A percentile compares a stretch with the other conserved stretches of the same genome.
These are phyloP conservation scores for Suillus americanus DNA, from an alignment of 768 basidiomycete species.

Conservation along the genomic window DNA sequence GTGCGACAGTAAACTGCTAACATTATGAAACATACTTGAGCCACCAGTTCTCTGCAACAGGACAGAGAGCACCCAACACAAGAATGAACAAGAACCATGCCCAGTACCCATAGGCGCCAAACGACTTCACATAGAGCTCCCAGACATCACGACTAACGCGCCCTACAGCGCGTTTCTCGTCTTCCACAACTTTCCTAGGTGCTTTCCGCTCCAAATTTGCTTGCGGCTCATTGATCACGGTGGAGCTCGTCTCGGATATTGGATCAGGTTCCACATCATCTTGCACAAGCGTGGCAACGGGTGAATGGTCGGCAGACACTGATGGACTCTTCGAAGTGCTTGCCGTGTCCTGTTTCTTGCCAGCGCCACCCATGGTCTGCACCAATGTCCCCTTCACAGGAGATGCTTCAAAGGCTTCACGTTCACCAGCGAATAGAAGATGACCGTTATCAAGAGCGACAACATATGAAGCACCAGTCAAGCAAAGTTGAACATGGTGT, in stretches of 20 bases:
- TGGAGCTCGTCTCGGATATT: conserved; percentile 44
- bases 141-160: conserved; percentile 68
- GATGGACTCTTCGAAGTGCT: conserved; percentile 7
- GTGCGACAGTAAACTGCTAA: conserved; percentile 9
- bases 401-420: conserved; percentile 64
- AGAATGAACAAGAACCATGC: conserved; percentile 50
- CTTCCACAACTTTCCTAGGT: conserved; percentile 83
- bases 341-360: conserved; percentile 42
- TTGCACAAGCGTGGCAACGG: conserved; percentile 22
- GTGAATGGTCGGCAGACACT: conserved; percentile 10
- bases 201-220: conserved; percentile 43
- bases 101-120: conserved; percentile 58
- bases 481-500: conserved; percentile 89
- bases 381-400: conserved; percentile 65
- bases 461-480: conserved; percentile 76
- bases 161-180: conserved; percentile 76
- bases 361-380: conserved; percentile 48
- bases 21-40: conserved; percentile 39
- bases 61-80: conserved; percentile 56
- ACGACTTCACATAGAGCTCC: conserved; percentile 53
- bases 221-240: conserved; percentile 38
- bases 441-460: conserved; percentile 73
- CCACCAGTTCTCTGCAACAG: conserved; percentile 76
- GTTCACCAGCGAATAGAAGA: conserved; percentile 71
- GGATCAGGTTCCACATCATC: conserved; percentile 14